Base-by-base conservation (phyloP, 2,329 filamentous ascomycete genomes). In the Cladosporium phlei region DNA sequence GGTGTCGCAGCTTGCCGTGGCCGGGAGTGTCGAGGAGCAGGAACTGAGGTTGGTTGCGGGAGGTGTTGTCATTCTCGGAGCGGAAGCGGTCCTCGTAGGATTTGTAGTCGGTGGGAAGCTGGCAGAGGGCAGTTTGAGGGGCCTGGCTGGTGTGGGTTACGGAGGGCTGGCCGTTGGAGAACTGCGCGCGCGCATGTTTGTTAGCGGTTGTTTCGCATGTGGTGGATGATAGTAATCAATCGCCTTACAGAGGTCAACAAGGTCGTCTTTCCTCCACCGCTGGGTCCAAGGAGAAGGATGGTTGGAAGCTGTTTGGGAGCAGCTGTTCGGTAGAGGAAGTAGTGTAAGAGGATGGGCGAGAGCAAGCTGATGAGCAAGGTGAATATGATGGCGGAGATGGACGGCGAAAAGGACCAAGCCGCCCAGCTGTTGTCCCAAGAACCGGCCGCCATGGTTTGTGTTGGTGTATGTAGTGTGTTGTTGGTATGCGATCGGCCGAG, bases 11-110 rank as follows among this genome's bases (percentile, higher is more conserved):
- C 70, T 98, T 98, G 59, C 88, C 89, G 71, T 98, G 93, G 29
- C 93, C 93, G 0, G 93, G 93, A 1, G 91, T 97, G 70, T 98
- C 93, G 61, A 87, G 71, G 25, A 97, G 72, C 30, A 86, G 72
- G 64, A 93, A 87, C 63, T 82, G 85, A 54, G 79, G 82, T 62
- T 85, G 81, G 3, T 66, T 57, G 52, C 72, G 67, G 38, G 69
- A 69, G 8, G 80, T 75, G 19, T 79, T 76, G 62, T 87, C 83
- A 59, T 84, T 79, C 20, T 72, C 67, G 33, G 80, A 84, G 54
- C 83, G 80, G 66, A 80, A 87, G 58, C 76, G 74, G 48, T 82
- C 76, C 21, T 79, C 82, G 17, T 70, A 70, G 8, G 80, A 71
- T 7, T 69, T 66, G 10, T 74, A 69, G 10, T 68, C 66, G 16